Evolutionary conservation across 306 rosid genomes (phyloP), one percentile per base, ranked within the genome.

Genomic region (Trifolium repens): DNA sequence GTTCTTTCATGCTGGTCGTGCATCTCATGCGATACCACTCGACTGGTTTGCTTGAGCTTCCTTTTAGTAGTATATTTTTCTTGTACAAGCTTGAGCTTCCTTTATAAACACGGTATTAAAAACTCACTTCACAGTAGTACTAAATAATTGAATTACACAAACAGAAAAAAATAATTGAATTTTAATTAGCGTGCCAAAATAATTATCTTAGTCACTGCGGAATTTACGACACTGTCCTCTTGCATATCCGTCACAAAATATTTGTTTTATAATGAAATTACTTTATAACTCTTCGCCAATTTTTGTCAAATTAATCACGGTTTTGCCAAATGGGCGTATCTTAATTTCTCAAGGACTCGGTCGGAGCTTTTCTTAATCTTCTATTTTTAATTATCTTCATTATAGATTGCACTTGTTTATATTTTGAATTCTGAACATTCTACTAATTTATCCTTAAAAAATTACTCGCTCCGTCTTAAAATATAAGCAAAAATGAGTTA

Each of bases 241-340:
- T 4, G 26, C 17, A 22, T 75, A 24, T 1, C 10, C 5, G 7
- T 15, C 61, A 37, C 17, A 12, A 0, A 32, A 3, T 10, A 8
- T 5, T 5, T 5, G 5, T 8, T 5, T 11, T 17, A 12, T 2
- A 1, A 0, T 0, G 5, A 34, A 73, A 40, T 84, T 79, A 79
- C 90, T 7, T 32, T 50, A 13, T 67, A 80, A 30, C 67, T 82
- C 82, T 80, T 72, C 8, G 8, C 2, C 55, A 49, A 2, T 15
- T 5, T 15, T 39, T 39, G 17, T 52, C 24, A 10, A 49, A n/a
- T n/a, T n/a, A n/a, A n/a, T n/a, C n/a, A n/a, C n/a, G n/a, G n/a
- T n/a, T n/a, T n/a, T n/a, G n/a, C n/a, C n/a, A n/a, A n/a, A n/a
- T n/a, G n/a, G n/a, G n/a, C n/a, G n/a, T n/a, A n/a, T n/a, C n/a